phyloP scores from a whole-genome alignment of 495 filamentous ascomycete genomes.

The Xylaria bambusicola region DNA sequence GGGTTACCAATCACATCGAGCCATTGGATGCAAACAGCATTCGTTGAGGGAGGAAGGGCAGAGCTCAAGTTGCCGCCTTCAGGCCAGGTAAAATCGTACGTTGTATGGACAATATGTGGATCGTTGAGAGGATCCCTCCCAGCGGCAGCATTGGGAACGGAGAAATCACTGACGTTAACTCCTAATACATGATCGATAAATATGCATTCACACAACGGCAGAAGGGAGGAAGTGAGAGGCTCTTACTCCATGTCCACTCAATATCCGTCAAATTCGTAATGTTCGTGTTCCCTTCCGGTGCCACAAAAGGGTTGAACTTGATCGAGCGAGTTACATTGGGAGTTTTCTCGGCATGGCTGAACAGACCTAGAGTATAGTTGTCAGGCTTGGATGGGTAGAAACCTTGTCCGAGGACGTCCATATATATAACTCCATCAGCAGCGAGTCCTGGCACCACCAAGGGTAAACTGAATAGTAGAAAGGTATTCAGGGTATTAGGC shows the following conservation, averaged over 20 bases:
- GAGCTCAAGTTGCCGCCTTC: background rate
- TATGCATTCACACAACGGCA: conserved; percentile 40
- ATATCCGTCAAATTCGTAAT: background rate
- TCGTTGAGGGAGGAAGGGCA: background rate
- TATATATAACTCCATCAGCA: background rate
- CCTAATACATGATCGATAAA: background rate
- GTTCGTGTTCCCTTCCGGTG: background rate
- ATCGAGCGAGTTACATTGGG: background rate
- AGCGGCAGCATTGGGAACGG: background rate
- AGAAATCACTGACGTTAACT: background rate
- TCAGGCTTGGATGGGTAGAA: background rate
- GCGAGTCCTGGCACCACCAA: background rate
- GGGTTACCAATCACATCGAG: background rate
- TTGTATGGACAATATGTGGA: background rate
- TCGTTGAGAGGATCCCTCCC: background rate
- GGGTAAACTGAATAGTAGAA: background rate
- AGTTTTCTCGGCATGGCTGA: background rate
- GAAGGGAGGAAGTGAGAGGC: background rate
- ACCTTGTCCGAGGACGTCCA: background rate
- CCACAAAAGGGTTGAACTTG: background rate
- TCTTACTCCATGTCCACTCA: background rate
- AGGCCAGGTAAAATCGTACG: background rate
- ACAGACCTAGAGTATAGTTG: background rate
- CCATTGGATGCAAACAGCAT: background rate
- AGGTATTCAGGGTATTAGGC: no score